A percentile compares a stretch with the other conserved stretches of the same genome.
phyloP scores from a whole-genome alignment of 75 land plant genomes.

The Cryptomeria japonica region DNA sequence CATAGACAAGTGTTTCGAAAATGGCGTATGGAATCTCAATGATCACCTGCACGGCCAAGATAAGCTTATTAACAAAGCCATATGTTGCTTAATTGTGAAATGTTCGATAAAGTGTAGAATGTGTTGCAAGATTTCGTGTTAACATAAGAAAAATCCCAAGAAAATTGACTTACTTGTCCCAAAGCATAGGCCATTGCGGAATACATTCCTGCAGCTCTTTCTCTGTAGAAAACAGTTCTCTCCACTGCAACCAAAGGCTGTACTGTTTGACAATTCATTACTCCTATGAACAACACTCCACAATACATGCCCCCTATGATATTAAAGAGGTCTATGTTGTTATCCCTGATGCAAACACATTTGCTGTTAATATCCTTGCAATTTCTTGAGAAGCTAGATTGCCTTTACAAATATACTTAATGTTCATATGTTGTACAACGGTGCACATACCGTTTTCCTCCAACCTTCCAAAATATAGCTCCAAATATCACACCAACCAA shows the following conservation, averaged over 20 bases:
- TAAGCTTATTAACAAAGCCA: not conserved
- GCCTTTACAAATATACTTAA: not conserved
- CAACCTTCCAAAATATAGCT: constrained; percentile 32
- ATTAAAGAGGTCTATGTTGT: constrained; percentile 35
- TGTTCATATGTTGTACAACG: not conserved
- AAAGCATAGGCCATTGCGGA: constrained; percentile 92
- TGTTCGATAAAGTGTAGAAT: not conserved
- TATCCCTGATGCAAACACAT: constrained; percentile 13
- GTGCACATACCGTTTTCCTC: constrained; percentile 24
- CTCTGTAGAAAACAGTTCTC: constrained; percentile 81
- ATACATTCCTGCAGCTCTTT: constrained; percentile 94
- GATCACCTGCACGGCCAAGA: constrained; percentile 25
- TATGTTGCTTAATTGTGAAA: not conserved
- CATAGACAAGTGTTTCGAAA: constrained; percentile 29
- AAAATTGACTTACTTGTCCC: constrained; percentile 53
- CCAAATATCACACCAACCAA: constrained; percentile 39
- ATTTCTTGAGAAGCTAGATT: not conserved
- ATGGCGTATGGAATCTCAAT: constrained; percentile 47
- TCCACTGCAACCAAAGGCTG: constrained; percentile 81
- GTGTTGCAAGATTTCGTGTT: not conserved
- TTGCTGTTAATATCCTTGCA: not conserved
- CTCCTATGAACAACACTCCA: constrained; percentile 77
- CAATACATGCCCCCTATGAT: constrained; percentile 75
- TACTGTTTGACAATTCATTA: constrained; percentile 79
- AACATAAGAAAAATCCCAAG: not conserved